Percentiles rank a stretch among this genome's conserved stretches.
phyloP scores from a whole-genome alignment of 164 flowering plant genomes.

The Aristolochia californica region DNA sequence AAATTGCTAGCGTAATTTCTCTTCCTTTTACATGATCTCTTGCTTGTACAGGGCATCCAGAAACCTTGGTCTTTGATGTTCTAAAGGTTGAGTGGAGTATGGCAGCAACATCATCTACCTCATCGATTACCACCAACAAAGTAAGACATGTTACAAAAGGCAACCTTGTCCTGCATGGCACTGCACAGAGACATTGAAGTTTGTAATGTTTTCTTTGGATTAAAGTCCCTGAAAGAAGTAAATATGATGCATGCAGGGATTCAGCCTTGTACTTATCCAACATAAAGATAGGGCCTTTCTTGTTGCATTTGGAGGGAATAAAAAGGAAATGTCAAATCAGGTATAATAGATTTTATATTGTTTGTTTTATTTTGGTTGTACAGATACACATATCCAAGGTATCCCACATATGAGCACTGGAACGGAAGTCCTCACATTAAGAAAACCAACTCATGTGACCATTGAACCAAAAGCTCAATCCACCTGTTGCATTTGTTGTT shows the following conservation, averaged over 20 bases:
- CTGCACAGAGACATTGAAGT: neutral
- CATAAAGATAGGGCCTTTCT: constrained; percentile 81
- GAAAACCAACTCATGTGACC: too few relatives aligned
- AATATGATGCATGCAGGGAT: constrained; percentile 43
- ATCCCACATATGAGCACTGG: too few relatives aligned
- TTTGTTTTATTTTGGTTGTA: too few relatives aligned
- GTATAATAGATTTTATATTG: constrained; percentile 23
- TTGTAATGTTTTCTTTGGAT: neutral
- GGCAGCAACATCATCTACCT: constrained; percentile 47
- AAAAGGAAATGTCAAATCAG: constrained; percentile 88
- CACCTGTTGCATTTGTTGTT: too few relatives aligned
- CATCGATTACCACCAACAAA: constrained; percentile 72
- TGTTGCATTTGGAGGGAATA: constrained; percentile 90
- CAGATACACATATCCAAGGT: too few relatives aligned
- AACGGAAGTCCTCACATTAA: too few relatives aligned
- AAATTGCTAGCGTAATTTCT: too few relatives aligned
- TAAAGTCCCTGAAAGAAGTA: neutral
- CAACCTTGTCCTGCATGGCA: neutral
- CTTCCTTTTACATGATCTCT: neutral
- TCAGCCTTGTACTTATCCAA: constrained; percentile 79
- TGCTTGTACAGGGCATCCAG: constrained; percentile 55
- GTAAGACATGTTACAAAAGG: constrained; percentile 23
- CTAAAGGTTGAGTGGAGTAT: constrained; percentile 77
- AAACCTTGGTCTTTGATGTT: constrained; percentile 77
- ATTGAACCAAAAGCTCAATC: too few relatives aligned